Conservation (phyloP, 495 filamentous ascomycete genomes). For the Penicillium arizonense region DNA sequence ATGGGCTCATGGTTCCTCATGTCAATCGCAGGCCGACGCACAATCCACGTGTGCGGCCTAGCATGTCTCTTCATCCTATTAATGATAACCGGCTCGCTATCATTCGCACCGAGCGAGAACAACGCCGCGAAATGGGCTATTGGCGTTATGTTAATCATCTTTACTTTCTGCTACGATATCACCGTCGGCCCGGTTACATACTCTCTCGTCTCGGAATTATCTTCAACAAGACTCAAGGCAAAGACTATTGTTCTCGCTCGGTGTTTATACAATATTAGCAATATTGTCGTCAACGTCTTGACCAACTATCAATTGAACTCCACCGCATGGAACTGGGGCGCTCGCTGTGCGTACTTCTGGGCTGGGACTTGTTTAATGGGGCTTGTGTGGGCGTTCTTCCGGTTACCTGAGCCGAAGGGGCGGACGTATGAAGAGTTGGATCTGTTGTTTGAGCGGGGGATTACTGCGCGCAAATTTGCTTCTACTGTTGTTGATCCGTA, state of each 20-base stretch:
- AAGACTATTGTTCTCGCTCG: conserved; percentile 65
- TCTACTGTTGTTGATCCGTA: conserved; percentile 12
- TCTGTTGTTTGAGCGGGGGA: conserved; percentile 45
- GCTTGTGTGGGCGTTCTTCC: conserved; percentile 64
- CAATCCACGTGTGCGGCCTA: conserved; percentile 63
- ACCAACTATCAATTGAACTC: conserved; percentile 66
- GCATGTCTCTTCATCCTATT: conserved; percentile 55
- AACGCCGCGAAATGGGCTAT: conserved; percentile 26
- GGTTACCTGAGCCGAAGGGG: conserved; percentile 64
- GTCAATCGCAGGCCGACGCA: conserved; percentile 58
- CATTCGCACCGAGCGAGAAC: conserved; percentile 51
- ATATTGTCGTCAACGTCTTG: conserved; percentile 61
- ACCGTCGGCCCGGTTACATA: conserved; percentile 72
- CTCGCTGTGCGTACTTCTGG: conserved; percentile 69
- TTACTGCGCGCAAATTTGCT: conserved; percentile 36
- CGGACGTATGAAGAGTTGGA: conserved; percentile 59
- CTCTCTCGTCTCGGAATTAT: conserved; percentile 65
- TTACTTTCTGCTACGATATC: conserved; percentile 63
- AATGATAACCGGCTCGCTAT: conserved; percentile 62
- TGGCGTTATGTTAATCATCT: conserved; percentile 59
- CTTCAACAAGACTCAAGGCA: conserved; percentile 61
- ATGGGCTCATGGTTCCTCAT: conserved; percentile 67
- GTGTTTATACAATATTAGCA: conserved; percentile 63
- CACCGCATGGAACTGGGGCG: conserved; percentile 64
- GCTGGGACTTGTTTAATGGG: conserved; percentile 61